These are phyloP conservation scores for Eudorina sp. DNA, from an alignment of 139 green algal genomes.

Conservation along the genomic window DNA sequence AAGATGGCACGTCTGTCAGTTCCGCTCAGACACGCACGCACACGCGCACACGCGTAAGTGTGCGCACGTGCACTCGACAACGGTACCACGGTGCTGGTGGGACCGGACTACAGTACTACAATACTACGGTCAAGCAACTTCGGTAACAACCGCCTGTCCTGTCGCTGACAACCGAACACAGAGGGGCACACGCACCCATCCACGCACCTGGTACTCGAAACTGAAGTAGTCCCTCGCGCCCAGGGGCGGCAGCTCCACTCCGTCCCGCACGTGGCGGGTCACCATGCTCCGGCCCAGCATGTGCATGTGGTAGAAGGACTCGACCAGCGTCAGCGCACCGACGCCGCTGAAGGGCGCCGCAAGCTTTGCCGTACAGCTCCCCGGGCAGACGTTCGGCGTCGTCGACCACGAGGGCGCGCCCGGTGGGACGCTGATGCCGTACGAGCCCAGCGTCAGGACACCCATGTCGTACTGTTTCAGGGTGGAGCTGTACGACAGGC, in stretches of 20 bases:
- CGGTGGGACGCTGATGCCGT: constrained; percentile 16
- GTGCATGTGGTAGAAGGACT: constrained; percentile 48
- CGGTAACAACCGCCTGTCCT: too few species aligned
- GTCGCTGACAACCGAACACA: too few species aligned
- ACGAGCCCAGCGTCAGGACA: constrained; percentile 15
- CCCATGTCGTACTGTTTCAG: constrained; percentile 44
- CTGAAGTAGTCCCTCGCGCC: constrained; percentile 8
- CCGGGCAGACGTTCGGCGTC: not conserved
- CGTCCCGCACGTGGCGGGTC: constrained; percentile 24
- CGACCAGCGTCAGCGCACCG: not conserved
- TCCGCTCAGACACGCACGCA: too few species aligned
- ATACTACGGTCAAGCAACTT: too few species aligned
- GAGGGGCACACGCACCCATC: too few species aligned
- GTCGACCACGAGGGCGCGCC: not conserved
- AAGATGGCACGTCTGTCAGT: too few species aligned
- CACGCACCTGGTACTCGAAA: constrained; percentile 13
- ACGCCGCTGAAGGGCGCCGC: too few species aligned
- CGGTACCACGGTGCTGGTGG: too few species aligned
- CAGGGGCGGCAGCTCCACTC: constrained; percentile 18
- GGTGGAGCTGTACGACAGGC: not conserved
- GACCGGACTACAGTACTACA: too few species aligned
- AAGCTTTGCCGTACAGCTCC: not conserved
- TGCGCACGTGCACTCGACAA: too few species aligned
- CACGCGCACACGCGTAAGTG: too few species aligned
- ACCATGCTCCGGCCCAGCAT: not conserved